Evolutionary conservation across 176 grass and related monocot genomes (phyloP), one percentile per base, ranked within the genome.

Genomic region (Phyllostachys edulis): DNA sequence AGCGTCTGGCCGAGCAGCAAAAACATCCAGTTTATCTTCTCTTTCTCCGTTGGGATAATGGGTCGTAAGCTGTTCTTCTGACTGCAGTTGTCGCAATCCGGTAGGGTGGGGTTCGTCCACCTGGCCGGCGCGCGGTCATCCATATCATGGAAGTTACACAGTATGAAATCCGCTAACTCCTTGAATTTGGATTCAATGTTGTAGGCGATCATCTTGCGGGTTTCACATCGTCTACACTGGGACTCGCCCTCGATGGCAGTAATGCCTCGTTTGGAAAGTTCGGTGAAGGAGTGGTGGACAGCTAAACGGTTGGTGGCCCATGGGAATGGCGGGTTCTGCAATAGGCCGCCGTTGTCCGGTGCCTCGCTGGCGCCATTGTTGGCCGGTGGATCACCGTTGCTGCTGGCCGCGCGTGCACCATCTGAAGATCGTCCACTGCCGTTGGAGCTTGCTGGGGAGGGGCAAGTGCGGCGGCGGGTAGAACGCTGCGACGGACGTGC

Each of bases 1-100:
- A 97, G 24, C 38, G 36, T 89, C 75, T 97, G 80, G 0, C 79
- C 77, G 0, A 94, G 87, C 46, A 97, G 39, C 71, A 97, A 5
- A 12, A 97, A 97, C 2, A 97, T 2, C 94, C 94, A 97, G 13
- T 94, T 97, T 60, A 97, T 92, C 5, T 37, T 10, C 7, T 79
- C 68, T 24, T 92, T 92, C 1, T 94, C 84, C 0, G 69, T 3
- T 5, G 94, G 8, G 34, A 97, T 82, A 23, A 92, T 63, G 0
- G 89, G 92, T 0, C 80, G 40, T 24, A 97, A 5, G 65, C 57
- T 67, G 46, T 51, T 50, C 4, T 7, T 27, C 65, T 84, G 75
- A 6, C 65, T 45, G 8, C 92, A 97, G 2, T 12, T 3, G 0
- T 63, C 81, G 56, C 92, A 97, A 34, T 89, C 87, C 2, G 56